Evolutionary conservation across 106 monocot species (phyloP).

Genomic region (Acanthochlamys bracteata): DNA sequence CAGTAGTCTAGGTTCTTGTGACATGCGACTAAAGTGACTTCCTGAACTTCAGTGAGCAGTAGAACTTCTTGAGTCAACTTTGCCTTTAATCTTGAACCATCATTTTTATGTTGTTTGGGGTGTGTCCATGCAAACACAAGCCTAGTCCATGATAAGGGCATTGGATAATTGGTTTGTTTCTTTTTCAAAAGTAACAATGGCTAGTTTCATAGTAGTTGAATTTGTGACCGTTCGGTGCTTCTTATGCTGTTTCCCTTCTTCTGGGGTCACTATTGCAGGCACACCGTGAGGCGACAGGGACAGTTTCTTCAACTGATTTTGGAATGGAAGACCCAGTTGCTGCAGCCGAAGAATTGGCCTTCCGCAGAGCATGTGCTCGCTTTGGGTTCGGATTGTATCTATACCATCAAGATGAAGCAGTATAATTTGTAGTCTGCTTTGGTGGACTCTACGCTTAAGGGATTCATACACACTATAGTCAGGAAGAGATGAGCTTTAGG

Average conservation of each 20-base stretch:
- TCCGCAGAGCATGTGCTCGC: slow-evolving; percentile 77
- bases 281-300: slow-evolving; percentile 80
- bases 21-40: too few relatives aligned
- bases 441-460: too few relatives aligned
- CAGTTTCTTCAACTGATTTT: slow-evolving; percentile 30
- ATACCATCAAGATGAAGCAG: slow-evolving; percentile 61
- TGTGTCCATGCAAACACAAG: background rate
- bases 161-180: background rate
- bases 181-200: too few relatives aligned
- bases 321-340: slow-evolving; percentile 50
- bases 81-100: background rate
- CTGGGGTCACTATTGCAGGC: slow-evolving; percentile 29
- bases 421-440: slow-evolving; percentile 2
- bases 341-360: slow-evolving; percentile 79
- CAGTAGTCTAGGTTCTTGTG: too few relatives aligned
- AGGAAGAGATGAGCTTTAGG: too few relatives aligned
- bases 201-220: too few relatives aligned
- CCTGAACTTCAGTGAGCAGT: too few relatives aligned
- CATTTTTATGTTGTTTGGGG: background rate
- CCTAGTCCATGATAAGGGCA: background rate
- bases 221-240: too few relatives aligned
- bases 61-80: too few relatives aligned
- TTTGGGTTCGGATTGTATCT: slow-evolving; percentile 95
- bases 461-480: too few relatives aligned
- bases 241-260: background rate